Percentiles rank a stretch among this genome's conserved stretches.
phyloP scores from a whole-genome alignment of 108 stramenopile species.

The Cyclotella kingstonii region DNA sequence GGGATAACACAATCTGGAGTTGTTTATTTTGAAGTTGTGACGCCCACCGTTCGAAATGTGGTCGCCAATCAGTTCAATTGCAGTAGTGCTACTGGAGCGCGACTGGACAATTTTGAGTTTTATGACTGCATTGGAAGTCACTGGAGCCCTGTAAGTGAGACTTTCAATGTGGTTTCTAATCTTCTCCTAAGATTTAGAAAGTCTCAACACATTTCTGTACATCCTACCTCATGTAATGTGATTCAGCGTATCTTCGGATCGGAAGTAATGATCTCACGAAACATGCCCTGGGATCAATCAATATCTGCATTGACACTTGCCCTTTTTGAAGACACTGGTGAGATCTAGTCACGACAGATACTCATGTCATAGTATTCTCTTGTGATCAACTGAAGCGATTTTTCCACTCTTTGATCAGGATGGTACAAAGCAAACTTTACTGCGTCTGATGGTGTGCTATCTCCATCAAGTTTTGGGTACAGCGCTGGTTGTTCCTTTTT shows the following conservation, averaged over 20 bases:
- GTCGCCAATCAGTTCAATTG: conserved; percentile 30
- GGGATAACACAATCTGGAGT: conserved; percentile 11
- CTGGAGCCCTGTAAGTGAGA: conserved; percentile 21
- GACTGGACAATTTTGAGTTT: conserved; percentile 23
- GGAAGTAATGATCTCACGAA: conserved; percentile 19
- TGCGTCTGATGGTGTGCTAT: conserved; percentile 8
- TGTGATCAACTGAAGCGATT: no score
- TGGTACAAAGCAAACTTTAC: conserved; percentile 34
- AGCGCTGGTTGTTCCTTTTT: conserved; percentile 29
- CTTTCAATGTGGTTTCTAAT: no score
- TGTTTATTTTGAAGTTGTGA: conserved; percentile 29
- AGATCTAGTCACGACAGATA: neutral
- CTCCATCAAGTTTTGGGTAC: conserved; percentile 17
- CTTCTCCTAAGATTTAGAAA: neutral
- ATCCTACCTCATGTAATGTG: neutral
- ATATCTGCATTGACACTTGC: conserved; percentile 14
- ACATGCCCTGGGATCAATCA: conserved; percentile 28
- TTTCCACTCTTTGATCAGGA: neutral
- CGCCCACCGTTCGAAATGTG: conserved; percentile 28
- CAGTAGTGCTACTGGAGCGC: conserved; percentile 13
- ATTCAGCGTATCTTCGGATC: conserved; percentile 10
- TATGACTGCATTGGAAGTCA: conserved; percentile 27
- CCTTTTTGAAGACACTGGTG: conserved; percentile 17
- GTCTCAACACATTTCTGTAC: neutral
- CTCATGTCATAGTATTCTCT: no score